These are phyloP conservation scores for Globisporangium irregulare DNA, from an alignment of 352 stramenopile genomes.

Conservation along the genomic window DNA sequence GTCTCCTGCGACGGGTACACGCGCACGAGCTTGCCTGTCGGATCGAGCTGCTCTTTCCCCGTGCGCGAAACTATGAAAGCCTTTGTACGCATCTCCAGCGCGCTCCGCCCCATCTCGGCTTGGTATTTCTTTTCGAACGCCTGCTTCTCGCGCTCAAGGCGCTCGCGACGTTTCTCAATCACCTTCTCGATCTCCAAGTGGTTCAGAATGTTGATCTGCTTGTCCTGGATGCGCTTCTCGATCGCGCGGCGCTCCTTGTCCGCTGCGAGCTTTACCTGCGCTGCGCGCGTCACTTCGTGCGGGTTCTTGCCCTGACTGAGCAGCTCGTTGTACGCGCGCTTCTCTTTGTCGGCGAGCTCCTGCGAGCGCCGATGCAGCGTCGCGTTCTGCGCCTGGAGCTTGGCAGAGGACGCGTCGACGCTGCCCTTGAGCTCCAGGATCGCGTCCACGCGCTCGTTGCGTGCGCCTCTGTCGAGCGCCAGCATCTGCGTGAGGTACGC, in stretches of 20 bases:
- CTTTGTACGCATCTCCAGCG: conserved; percentile 48
- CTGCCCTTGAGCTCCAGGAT: conserved; percentile 60
- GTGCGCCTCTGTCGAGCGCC: conserved; percentile 24
- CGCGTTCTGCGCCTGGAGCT: conserved; percentile 48
- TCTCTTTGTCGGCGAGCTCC: conserved; percentile 30
- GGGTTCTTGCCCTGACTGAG: conserved; percentile 73
- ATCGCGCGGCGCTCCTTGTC: conserved; percentile 34
- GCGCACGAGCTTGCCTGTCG: conserved; percentile 54
- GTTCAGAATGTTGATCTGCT: conserved; percentile 48
- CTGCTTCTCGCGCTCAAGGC: conserved; percentile 34
- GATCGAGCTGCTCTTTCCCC: conserved; percentile 56
- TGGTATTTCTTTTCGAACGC: conserved; percentile 71
- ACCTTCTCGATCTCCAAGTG: conserved; percentile 54
- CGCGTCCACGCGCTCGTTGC: conserved; percentile 38
- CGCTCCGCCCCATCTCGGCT: conserved; percentile 56
- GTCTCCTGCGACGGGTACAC: conserved; percentile 77
- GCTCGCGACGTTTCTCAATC: conserved; percentile 32
- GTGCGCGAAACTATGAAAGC: conserved; percentile 55
- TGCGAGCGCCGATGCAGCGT: conserved; percentile 24
- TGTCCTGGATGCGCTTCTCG: conserved; percentile 48
- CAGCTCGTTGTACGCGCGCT: conserved; percentile 42
- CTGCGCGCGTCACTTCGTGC: conserved; percentile 61
- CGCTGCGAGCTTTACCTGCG: conserved; percentile 37
- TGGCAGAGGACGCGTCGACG: conserved; percentile 41
- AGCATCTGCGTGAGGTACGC: conserved; percentile 52